Base-by-base conservation (phyloP, 345 rosid genomes). In the Eucalyptus pumila region DNA sequence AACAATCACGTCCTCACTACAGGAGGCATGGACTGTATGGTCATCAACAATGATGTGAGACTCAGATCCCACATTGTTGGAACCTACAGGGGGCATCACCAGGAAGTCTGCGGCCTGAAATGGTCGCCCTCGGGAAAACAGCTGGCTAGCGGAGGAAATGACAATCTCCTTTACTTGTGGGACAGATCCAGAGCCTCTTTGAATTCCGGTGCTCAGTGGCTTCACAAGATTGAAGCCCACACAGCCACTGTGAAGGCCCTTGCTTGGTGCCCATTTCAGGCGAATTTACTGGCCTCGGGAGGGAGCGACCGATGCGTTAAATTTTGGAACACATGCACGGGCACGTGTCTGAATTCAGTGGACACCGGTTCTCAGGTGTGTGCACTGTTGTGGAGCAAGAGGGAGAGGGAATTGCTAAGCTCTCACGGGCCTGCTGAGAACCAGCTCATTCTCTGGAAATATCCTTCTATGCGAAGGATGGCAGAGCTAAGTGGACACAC, bases 121-220 rank as follows among this genome's bases (percentile, higher is more conserved):
- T 94, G 95, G 95, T 93, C 93, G 51, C 89, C 89, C 47, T 94
- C 93, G 24, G 94, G 93, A 16, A 88, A 80, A 13, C 94, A 93
- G 52, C 87, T 94, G 52, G 94, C 95, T 4, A 94, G 94, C 17
- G 95, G 95, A 88, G 94, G 94, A 9, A 91, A 91, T 32, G 94
- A 94, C 80, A 92, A 94, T 65, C 90, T 91, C 42, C 85, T 93
- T 50, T 80, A 86, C 85, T 87, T 94, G 86, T 94, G 94, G 95
- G 95, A 94, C 86, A 89, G 92, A 47, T 91, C 92, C 6, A 37
- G 56, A 87, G 89, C 93, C 27, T 91, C 92, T 49, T 90, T 88
- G 49, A 90, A 89, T 87, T 80, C 91, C 26, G 65, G 88, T 4
- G 87, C 88, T 11, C 93, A 85, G 48, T 94, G 94, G 94, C 93